Base-by-base conservation (phyloP, 306 rosid species). In the Trifolium repens region DNA sequence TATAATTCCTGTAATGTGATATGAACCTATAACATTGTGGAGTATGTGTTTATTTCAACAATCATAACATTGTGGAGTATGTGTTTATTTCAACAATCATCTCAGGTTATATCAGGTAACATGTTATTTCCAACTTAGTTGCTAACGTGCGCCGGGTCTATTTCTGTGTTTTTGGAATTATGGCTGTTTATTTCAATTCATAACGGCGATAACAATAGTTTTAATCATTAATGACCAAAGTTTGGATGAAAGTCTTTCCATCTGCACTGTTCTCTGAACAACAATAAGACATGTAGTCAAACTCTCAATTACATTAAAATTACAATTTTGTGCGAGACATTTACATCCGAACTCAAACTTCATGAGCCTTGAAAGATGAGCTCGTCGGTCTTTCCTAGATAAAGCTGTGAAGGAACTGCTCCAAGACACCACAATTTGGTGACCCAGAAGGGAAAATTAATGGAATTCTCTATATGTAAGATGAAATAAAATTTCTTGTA, bases 1-100 rank as follows among this genome's bases (percentile, higher is more conserved):
- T 93, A 82, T 79, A 58, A 79, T 87, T 78, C 81, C 70, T 87
- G 90, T 81, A 76, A 65, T 89, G 87, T 91, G 80, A 76, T 86
- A 65, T 70, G 78, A 50, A 73, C 74, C 68, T 80, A 80, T 75
- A 73, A 76, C 69, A 77, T 49, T 87, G 82, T 85, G 63, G 57
- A 67, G 53, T 67, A 67, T 70, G 59, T 16, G 58, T 72, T 78
- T 65, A 78, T 69, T 42, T 50, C 71, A 49, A 69, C 43, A 22
- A 60, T 71, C 64, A 8, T 54, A 73, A 76, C 69, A 77, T 44
- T 87, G 82, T 85, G 63, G 57, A 67, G 60, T 67, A 67, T 70
- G 59, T 16, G 58, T 72, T 78, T 65, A 78, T 66, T 42, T 50
- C 71, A 49, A 69, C 43, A 22, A 60, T 71, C 64, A 8, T 54